Evolutionary conservation across 2,329 filamentous ascomycete species (phyloP), one percentile per base, ranked within the genome.

Genomic region (Tolypocladium album): DNA sequence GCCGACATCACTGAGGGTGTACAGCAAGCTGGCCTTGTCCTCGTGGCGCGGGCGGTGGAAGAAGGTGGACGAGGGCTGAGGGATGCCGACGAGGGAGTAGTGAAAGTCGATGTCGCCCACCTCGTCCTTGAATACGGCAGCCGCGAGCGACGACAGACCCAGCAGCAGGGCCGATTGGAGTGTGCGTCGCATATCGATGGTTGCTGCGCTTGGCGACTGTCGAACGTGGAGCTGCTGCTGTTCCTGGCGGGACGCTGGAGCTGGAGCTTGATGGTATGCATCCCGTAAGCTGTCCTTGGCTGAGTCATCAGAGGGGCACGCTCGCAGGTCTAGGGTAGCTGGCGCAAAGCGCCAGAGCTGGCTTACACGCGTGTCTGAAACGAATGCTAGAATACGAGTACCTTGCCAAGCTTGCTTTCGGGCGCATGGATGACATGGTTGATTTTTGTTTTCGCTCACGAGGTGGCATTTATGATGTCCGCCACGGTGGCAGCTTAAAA

Each of bases 31-130:
- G 42, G 92, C 92, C 73, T 90, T 91, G 63, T 93, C 92, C 66
- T 87, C 84, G 63, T 84, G 82, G 68, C 88, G 83, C 45, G 94
- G 93, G 67, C 87, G 88, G 76, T 97, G 91, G 84, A 97, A 97
- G 82, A 97, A 95, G 67, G 93, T 97, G 62, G 90, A 89, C 64
- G 90, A 85, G 71, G 84, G 79, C 72, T 88, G 88, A 59, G 94
- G 92, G 43, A 90, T 77, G 69, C 94, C 94, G 69, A 99, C 79
- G 56, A 97, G 86, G 65, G 90, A 85, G 77, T 96, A 87, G 76
- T 97, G 93, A 78, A 92, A 97, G 76, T 99, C 94, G 72, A 95
- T 84, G 68, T 90, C 83, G 77, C 87, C 92, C 66, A 95, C 92
- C 74, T 99, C 93, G 71, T 99, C 94, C 66, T 84, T 81, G 77